phyloP scores from a whole-genome alignment of 257 asterid genomes.

The Schizonepeta tenuifolia region DNA sequence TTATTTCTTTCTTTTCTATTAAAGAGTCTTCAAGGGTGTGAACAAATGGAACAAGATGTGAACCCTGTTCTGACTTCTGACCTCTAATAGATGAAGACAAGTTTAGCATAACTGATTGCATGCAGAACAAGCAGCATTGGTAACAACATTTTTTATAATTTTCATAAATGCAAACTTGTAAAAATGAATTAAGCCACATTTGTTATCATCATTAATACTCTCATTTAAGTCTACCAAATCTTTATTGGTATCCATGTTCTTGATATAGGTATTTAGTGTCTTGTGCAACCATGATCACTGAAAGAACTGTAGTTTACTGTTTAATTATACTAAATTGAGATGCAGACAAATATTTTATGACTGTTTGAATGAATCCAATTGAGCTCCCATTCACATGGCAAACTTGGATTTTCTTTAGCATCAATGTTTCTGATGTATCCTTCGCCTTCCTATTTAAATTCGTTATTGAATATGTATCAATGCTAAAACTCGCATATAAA shows the following conservation, averaged over 20 bases:
- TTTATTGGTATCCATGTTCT: not conserved
- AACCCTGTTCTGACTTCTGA: no score
- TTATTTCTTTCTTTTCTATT: not conserved
- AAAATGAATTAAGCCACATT: not conserved
- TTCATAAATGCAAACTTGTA: no score
- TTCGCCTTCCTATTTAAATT: not conserved
- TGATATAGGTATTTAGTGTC: not conserved
- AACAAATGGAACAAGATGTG: no score
- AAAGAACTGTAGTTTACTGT: not conserved
- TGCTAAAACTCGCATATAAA: not conserved
- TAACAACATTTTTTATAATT: no score
- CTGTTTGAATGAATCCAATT: no score
- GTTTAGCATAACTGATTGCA: no score
- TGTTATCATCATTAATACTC: no score
- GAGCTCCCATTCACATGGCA: not conserved
- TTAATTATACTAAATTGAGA: not conserved
- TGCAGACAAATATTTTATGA: not conserved
- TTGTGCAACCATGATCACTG: not conserved
- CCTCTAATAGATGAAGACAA: no score
- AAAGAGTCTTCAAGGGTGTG: not conserved
- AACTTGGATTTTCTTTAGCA: not conserved
- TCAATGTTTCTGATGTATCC: conserved; percentile 4
- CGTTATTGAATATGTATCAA: not conserved
- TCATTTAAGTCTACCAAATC: not conserved
- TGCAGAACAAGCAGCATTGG: not conserved